Evolutionary conservation across 805 yeast genomes (phyloP), one percentile per base, ranked within the genome.

Genomic region (Nakazawaea ernobii): DNA sequence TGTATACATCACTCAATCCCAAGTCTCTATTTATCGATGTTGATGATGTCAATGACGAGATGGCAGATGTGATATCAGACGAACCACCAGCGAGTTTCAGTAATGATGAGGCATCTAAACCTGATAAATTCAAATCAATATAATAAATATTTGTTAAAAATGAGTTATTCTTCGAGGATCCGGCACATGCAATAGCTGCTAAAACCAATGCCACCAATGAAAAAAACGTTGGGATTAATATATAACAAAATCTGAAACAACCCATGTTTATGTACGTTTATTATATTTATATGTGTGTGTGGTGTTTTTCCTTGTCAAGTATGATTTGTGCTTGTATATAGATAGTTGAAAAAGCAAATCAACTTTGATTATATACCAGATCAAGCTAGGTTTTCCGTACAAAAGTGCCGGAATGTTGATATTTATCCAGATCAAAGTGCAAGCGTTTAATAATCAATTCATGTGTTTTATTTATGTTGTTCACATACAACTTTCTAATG

Each of bases 121-220:
- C 56, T 5, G 73, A 51, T 28, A 80, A 48, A 56, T 79, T 70
- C 4, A 82, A 44, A 45, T 74, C 70, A 55, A 82, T 62, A 45
- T 70, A 68, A 54, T 74, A 80, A 13, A 77, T 69, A 28, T 69
- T 60, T 28, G 70, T 64, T 14, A 77, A 61, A 2, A 75, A 75
- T 2, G 61, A 48, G 35, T 66, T 66, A 45, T 70, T 67, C 42
- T 65, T 62, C 20, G 74, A 65, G 8, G 79, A 70, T 24, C 86
- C 84, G 11, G 79, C 69, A 53, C 79, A 70, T 17, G 81, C 77
- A 13, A 81, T 61, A 6, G 74, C 56, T 1, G 74, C 65, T 20
- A 80, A 63, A 3, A 73, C 71, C 3, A 79, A 50, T 0, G 84
- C 70, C 2, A 70, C 71, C 20, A 71, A 48, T 24, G 74, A 56